These are phyloP conservation scores for Anacardium occidentale DNA, from an alignment of 345 rosid genomes.

Conservation along the genomic window DNA sequence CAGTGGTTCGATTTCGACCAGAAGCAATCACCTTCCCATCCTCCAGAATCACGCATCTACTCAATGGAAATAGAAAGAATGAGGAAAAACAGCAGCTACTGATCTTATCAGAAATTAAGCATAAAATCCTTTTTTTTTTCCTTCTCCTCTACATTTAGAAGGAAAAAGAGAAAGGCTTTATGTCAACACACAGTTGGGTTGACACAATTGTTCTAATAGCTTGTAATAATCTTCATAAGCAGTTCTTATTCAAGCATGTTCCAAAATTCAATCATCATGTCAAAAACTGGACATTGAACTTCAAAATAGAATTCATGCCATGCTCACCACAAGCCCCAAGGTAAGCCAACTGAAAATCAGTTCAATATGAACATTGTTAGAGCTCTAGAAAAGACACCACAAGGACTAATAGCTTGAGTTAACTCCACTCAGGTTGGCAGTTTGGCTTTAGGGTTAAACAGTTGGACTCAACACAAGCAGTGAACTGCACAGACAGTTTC, in stretches of 20 bases:
- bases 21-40: conserved; percentile 42
- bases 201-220: background rate
- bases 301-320: background rate
- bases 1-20: conserved; percentile 49
- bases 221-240: background rate
- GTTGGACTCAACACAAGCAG: background rate
- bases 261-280: background rate
- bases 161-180: background rate
- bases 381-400: background rate
- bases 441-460: background rate
- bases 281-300: background rate
- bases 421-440: background rate
- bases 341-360: background rate
- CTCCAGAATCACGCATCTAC: conserved; percentile 41
- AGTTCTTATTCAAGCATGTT: background rate
- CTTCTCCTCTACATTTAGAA: background rate
- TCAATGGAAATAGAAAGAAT: conserved; percentile 9
- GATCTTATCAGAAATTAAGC: background rate
- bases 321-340: background rate
- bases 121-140: background rate
- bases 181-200: background rate
- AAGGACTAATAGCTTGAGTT: background rate
- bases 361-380: background rate
- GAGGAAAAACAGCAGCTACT: background rate
- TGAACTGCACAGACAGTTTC: background rate